phyloP scores from a whole-genome alignment of 441 rosid species.

The Metrosideros polymorpha region DNA sequence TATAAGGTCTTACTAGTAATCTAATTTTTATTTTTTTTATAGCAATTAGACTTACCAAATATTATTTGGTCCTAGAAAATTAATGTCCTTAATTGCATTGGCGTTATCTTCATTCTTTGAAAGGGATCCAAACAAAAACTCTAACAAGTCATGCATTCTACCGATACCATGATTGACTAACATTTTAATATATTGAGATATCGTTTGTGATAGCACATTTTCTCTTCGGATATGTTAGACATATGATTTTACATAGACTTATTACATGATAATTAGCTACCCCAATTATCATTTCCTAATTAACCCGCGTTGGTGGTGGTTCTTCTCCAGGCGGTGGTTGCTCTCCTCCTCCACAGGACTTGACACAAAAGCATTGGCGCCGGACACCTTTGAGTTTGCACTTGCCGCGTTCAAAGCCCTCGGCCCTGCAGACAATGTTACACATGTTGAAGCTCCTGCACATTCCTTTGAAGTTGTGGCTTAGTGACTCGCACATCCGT shows the following conservation, averaged over 20 bases:
- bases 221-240: not conserved
- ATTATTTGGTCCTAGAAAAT: too few species aligned
- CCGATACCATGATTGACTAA: not conserved
- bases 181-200: not conserved
- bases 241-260: not conserved
- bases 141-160: not conserved
- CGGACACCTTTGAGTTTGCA: conserved; percentile 35
- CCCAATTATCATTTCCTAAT: not conserved
- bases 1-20: not conserved
- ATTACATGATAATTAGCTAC: not conserved
- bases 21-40: not conserved
- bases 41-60: not conserved
- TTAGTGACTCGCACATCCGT: conserved; percentile 48
- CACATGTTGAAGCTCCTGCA: conserved; percentile 53
- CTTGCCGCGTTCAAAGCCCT: conserved; percentile 44
- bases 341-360: conserved; percentile 7
- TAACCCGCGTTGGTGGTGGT: not conserved
- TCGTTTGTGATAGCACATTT: not conserved
- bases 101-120: not conserved
- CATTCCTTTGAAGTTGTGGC: conserved; percentile 31
- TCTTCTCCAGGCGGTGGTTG: not conserved
- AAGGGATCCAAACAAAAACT: not conserved
- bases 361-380: conserved; percentile 53
- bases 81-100: not conserved
- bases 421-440: conserved; percentile 33